A percentile compares a stretch with the other conserved stretches of the same genome.
Evolutionary conservation across 2,329 filamentous ascomycete species (phyloP).

Genomic region (Epichloe uncinata): DNA sequence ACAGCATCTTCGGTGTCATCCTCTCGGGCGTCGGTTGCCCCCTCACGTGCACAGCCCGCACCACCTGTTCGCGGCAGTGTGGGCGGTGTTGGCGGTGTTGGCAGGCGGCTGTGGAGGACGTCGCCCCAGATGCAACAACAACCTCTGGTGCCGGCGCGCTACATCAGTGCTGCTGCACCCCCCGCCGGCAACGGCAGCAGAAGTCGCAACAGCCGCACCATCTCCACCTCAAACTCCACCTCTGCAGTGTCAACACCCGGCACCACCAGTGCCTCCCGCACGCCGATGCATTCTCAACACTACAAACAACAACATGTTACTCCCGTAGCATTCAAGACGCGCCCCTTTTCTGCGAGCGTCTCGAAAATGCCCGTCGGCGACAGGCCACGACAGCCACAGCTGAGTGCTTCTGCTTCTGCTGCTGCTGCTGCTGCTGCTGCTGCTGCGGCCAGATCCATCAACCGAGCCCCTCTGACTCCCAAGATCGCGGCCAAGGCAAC

Average conservation of each 20-base stretch:
- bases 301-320: conserved; percentile 2
- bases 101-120: background rate
- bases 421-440: conserved; percentile 40
- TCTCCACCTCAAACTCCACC: background rate
- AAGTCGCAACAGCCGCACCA: background rate
- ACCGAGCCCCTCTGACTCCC: conserved; percentile 37
- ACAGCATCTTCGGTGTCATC: background rate
- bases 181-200: background rate
- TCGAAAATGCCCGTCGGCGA: conserved; percentile 34
- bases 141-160: background rate
- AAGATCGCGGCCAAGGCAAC: conserved; percentile 37
- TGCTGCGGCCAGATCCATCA: conserved; percentile 41
- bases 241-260: background rate
- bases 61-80: background rate
- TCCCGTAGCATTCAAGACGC: background rate
- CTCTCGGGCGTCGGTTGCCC: background rate
- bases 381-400: conserved; percentile 53
- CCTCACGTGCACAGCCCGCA: too few relatives aligned
- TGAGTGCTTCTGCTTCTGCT: conserved; percentile 25
- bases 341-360: conserved; percentile 8
- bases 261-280: background rate
- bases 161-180: background rate
- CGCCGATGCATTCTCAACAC: background rate
- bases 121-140: background rate
- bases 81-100: too few relatives aligned